Conservation (phyloP, 805 yeast species). For the Teunomyces funiuensis region DNA sequence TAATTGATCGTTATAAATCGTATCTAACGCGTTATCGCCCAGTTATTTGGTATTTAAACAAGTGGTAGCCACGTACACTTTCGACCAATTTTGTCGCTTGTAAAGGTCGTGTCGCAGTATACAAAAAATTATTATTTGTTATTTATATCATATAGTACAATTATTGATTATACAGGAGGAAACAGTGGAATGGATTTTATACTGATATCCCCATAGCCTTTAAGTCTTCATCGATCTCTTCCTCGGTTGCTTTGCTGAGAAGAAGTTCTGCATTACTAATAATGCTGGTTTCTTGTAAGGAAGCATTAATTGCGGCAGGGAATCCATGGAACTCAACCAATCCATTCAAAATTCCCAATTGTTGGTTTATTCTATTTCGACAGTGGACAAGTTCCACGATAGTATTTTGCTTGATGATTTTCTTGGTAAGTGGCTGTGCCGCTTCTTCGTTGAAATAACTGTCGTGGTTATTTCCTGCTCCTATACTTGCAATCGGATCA, state of each 20-base stretch:
- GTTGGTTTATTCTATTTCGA: constrained; percentile 63
- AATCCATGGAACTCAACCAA: constrained; percentile 67
- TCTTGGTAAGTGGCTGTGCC: constrained; percentile 27
- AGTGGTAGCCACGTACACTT: constrained; percentile 3
- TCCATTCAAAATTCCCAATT: constrained; percentile 70
- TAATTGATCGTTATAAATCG: background rate
- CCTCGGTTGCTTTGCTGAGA: constrained; percentile 59
- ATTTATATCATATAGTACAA: background rate
- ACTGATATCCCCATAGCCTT: constrained; percentile 54
- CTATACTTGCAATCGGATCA: constrained; percentile 5
- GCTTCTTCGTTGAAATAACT: constrained; percentile 2
- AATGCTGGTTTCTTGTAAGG: constrained; percentile 20
- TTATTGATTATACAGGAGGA: background rate
- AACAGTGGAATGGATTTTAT: background rate
- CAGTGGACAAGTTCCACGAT: constrained; percentile 54
- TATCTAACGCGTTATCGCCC: background rate
- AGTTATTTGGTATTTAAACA: background rate
- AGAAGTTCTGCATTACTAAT: constrained; percentile 32
- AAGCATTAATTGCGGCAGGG: constrained; percentile 69
- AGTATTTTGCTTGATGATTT: constrained; percentile 35
- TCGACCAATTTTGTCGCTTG: constrained; percentile 3
- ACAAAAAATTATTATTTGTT: too few species aligned
- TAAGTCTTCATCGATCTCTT: constrained; percentile 77
- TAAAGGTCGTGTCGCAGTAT: background rate
- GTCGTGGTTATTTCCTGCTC: constrained; percentile 5